A percentile compares a stretch with the other conserved stretches of the same genome.
These are phyloP conservation scores for Leccinum subatratum DNA, from an alignment of 1,284 basidiomycete genomes.

Conservation along the genomic window DNA sequence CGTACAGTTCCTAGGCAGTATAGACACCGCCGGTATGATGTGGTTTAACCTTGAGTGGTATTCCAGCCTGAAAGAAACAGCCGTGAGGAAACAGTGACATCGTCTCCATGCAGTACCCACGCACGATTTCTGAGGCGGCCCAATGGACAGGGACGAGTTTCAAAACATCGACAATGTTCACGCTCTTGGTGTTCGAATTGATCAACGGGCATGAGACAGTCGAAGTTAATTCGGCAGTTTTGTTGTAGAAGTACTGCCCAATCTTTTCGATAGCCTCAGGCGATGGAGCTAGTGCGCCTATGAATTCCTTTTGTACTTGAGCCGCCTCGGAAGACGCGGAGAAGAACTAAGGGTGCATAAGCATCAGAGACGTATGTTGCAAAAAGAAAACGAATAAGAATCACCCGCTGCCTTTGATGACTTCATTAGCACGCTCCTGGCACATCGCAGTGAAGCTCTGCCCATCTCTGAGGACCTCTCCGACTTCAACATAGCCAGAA, in stretches of 20 bases:
- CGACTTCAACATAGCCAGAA: constrained; percentile 48
- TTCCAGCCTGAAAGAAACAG: constrained; percentile 51
- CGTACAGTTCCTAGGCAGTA: constrained; percentile 58
- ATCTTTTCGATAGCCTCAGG: constrained; percentile 47
- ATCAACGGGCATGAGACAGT: constrained; percentile 51
- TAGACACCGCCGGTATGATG: constrained; percentile 49
- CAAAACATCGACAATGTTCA: constrained; percentile 73
- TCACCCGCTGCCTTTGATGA: constrained; percentile 59
- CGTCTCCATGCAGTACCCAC: constrained; percentile 23
- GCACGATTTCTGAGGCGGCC: constrained; percentile 63
- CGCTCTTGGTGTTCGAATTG: constrained; percentile 43
- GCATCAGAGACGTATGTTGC: background rate
- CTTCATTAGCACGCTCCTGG: constrained; percentile 42
- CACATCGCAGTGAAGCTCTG: constrained; percentile 48
- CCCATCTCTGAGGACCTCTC: constrained; percentile 46
- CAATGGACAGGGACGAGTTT: constrained; percentile 63
- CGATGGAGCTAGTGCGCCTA: constrained; percentile 43
- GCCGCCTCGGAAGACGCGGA: constrained; percentile 46
- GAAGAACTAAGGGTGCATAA: constrained; percentile 40
- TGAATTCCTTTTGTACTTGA: constrained; percentile 47
- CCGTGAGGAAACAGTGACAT: constrained; percentile 5
- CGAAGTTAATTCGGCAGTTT: constrained; percentile 53
- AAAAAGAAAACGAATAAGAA: constrained; percentile 12
- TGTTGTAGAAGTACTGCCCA: constrained; percentile 56
- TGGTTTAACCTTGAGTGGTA: constrained; percentile 61